These are phyloP conservation scores for Kernera saxatilis DNA, from an alignment of 345 rosid genomes.

Conservation along the genomic window DNA sequence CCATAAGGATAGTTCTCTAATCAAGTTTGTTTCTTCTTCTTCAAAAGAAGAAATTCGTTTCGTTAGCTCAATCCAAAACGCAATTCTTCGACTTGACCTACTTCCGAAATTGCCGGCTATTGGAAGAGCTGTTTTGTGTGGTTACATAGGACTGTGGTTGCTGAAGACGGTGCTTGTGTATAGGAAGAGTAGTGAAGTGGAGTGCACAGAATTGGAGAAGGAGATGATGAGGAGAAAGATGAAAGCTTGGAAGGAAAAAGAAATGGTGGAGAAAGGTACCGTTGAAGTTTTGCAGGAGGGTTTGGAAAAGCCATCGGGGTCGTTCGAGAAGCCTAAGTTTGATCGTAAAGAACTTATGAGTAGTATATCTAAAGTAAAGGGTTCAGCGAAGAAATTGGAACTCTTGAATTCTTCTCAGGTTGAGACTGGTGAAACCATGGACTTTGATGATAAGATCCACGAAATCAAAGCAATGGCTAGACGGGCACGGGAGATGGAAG, in stretches of 20 bases:
- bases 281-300: constrained; percentile 49
- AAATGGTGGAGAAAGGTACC: constrained; percentile 37
- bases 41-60: constrained; percentile 34
- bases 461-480: constrained; percentile 57
- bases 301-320: constrained; percentile 20
- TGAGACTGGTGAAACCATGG: constrained; percentile 22
- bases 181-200: constrained; percentile 35
- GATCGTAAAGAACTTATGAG: constrained; percentile 51
- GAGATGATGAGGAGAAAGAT: constrained; percentile 88
- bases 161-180: constrained; percentile 38
- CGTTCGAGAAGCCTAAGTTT: constrained; percentile 52
- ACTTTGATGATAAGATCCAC: constrained; percentile 38
- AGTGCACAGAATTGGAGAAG: constrained; percentile 58
- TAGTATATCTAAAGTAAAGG: constrained; percentile 42
- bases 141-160: constrained; percentile 49
- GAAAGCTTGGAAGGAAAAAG: constrained; percentile 55
- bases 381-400: constrained; percentile 29
- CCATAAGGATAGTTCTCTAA: constrained; percentile 58
- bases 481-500: constrained; percentile 45
- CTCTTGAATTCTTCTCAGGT: constrained; percentile 33
- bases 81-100: constrained; percentile 33
- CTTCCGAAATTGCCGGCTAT: constrained; percentile 36
- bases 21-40: constrained; percentile 49
- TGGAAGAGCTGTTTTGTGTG: constrained; percentile 47
- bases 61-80: constrained; percentile 31